Percentiles rank a stretch among this genome's conserved stretches.
Evolutionary conservation across 345 rosid species (phyloP).

Genomic region (Garcia nutans): DNA sequence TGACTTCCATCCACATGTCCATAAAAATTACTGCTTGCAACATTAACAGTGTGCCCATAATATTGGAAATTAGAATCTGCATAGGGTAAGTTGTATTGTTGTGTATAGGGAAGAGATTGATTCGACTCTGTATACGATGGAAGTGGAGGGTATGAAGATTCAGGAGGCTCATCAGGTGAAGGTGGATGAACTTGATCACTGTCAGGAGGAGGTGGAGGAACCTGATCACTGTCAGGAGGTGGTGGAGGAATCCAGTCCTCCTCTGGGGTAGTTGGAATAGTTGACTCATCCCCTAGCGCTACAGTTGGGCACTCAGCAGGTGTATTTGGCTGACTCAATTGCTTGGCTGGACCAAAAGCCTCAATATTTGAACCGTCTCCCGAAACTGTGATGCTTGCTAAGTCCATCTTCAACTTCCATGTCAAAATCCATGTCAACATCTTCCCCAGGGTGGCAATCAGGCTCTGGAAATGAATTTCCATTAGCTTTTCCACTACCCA

Average conservation of each 20-base stretch:
- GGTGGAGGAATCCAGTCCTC: constrained; percentile 96
- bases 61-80: constrained; percentile 52
- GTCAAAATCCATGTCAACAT: constrained; percentile 92
- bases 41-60: constrained; percentile 44
- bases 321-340: constrained; percentile 29
- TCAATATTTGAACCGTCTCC: constrained; percentile 30
- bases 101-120: constrained; percentile 47
- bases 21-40: constrained; percentile 49
- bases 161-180: constrained; percentile 62
- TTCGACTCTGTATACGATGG: constrained; percentile 45
- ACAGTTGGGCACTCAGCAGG: constrained; percentile 32
- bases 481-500: constrained; percentile 32
- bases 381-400: constrained; percentile 13
- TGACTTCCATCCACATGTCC: constrained; percentile 69
- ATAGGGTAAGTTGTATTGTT: constrained; percentile 55
- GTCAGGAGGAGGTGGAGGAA: constrained; percentile 89
- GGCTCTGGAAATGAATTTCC: constrained; percentile 28
- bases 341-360: constrained; percentile 33
- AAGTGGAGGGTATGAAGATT: constrained; percentile 46
- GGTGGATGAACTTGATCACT: constrained; percentile 47
- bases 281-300: constrained; percentile 25
- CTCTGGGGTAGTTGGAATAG: constrained; percentile 64
- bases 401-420: constrained; percentile 87
- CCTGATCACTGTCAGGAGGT: constrained; percentile 73
- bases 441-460: constrained; percentile 46